Percentiles rank a stretch among this genome's conserved stretches.
Evolutionary conservation across 2,329 filamentous ascomycete species (phyloP).

Genomic region (Trichoderma aggressivum): DNA sequence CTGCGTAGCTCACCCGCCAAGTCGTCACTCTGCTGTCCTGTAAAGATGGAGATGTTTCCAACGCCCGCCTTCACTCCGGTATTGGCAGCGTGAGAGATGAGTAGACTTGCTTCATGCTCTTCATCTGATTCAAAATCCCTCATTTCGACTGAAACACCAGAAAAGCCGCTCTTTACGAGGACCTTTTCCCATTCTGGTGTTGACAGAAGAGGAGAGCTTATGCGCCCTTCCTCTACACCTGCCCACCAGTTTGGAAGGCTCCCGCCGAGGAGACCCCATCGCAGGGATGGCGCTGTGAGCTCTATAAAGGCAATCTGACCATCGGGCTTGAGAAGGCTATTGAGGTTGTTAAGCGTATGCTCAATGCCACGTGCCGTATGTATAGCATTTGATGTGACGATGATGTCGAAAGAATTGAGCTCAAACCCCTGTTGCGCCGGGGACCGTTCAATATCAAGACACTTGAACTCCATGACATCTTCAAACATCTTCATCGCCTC

Average conservation of each 20-base stretch:
- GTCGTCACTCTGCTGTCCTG: background rate
- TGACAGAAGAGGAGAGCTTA: slow-evolving; percentile 2
- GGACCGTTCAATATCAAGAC: slow-evolving; percentile 23
- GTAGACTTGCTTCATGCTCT: slow-evolving; percentile 14
- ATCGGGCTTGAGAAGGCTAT: slow-evolving; percentile 11
- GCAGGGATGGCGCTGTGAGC: slow-evolving; percentile 8
- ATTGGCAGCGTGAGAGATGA: slow-evolving; percentile 9
- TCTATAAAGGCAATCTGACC: slow-evolving; percentile 19
- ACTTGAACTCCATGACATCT: slow-evolving; percentile 23
- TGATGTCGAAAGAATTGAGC: slow-evolving; percentile 21
- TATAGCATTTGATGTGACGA: slow-evolving; percentile 27
- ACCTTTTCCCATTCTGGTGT: slow-evolving; percentile 1
- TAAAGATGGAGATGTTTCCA: slow-evolving; percentile 9
- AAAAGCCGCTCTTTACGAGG: slow-evolving; percentile 10
- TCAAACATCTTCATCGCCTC: slow-evolving; percentile 14
- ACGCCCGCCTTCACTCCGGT: background rate
- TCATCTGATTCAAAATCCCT: slow-evolving; percentile 5
- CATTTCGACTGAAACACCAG: slow-evolving; percentile 11
- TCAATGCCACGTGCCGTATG: slow-evolving; percentile 1
- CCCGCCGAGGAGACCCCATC: slow-evolving; percentile 11
- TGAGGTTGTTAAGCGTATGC: slow-evolving; percentile 3
- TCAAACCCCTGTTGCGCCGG: slow-evolving; percentile 20
- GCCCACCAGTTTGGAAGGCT: slow-evolving; percentile 10
- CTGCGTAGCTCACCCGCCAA: slow-evolving; percentile 4
- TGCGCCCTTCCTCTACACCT: slow-evolving; percentile 12